Base-by-base conservation (phyloP, 1,284 basidiomycete species). In the Pseudozyma pruni region DNA sequence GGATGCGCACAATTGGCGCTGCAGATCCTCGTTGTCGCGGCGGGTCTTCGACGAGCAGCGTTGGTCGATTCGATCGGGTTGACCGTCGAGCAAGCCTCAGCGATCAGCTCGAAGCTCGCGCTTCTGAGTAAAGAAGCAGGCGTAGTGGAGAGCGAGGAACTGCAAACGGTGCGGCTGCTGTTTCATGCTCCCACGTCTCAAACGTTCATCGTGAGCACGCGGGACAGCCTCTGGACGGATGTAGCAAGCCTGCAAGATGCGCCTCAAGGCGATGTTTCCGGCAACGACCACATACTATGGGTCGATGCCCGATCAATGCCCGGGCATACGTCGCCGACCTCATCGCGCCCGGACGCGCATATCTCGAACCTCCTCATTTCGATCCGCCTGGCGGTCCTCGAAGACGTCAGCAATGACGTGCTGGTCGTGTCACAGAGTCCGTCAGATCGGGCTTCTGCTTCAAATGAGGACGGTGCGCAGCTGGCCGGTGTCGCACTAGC, bases 41-140 rank as follows among this genome's bases (percentile, higher is more conserved):
- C 31, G 10, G 61, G 61, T 2, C 37, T 64, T 2, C 61, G 61
- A 17, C 53, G 61, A 42, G 61, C 55, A n/a, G 61, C 55, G 23
- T 25, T 64, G 16, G 43, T 64, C 7, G 61, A 64, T 14, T 45
- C 50, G 13, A 32, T 64, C 8, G 39, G 45, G 20, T 19, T 64
- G 25, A 46, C 50, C 2, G 13, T 33, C 8, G 41, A 41, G 7
- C 61, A 64, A 37, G 50, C 55, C 6, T 45, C 45, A 9, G 50
- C 54, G 3, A 25, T 63, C 41, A 27, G 50, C 33, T 23, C 10
- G 44, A 45, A 16, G 25, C 49, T 63, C 9, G 27, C 3, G 1
- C 17, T 11, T 3, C 9, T 45, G 14, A 23, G 38, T 32, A 41
- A 17, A 23, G 19, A 34, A 22, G 2, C 19, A 23, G 14, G 23